A percentile compares a stretch with the other conserved stretches of the same genome.
Conservation (phyloP, 2,329 filamentous ascomycete species). For the Sphaerostilbella broomeana region DNA sequence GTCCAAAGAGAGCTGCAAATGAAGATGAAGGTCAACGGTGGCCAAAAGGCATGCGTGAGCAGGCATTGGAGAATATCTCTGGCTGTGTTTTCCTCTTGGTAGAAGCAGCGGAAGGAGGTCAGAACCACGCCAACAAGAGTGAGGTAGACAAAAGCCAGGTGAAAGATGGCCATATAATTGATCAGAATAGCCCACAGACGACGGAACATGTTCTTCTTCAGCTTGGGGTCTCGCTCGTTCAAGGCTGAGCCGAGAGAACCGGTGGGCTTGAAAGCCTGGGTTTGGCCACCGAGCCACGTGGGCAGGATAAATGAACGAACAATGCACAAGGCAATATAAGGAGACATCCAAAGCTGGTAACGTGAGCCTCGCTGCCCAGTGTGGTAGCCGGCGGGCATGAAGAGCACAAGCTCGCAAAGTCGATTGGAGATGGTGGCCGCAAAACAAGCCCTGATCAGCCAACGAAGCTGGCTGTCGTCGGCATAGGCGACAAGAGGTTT, state of each 20-base stretch:
- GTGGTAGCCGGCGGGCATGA: conserved; percentile 52
- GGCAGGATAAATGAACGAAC: conserved; percentile 52
- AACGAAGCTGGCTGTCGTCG: conserved; percentile 46
- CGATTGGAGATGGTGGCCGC: conserved; percentile 44
- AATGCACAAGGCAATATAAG: conserved; percentile 53
- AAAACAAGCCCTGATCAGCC: conserved; percentile 52
- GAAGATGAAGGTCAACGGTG: conserved; percentile 51
- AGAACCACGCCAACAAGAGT: conserved; percentile 44
- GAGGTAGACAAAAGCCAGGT: conserved; percentile 48
- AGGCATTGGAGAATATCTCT: conserved; percentile 43
- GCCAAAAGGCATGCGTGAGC: conserved; percentile 56
- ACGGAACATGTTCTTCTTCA: conserved; percentile 44
- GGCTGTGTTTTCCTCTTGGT: conserved; percentile 27
- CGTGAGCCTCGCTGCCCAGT: conserved; percentile 50
- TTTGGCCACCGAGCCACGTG: conserved; percentile 52
- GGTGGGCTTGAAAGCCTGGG: conserved; percentile 54
- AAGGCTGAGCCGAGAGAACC: conserved; percentile 50
- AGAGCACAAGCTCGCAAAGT: conserved; percentile 52
- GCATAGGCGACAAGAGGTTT: conserved; percentile 52
- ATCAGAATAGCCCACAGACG: conserved; percentile 49
- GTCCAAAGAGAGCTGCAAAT: conserved; percentile 50
- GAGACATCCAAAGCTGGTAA: conserved; percentile 57
- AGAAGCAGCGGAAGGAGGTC: conserved; percentile 45
- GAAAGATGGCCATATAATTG: conserved; percentile 50
- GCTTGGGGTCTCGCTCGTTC: conserved; percentile 50